These are phyloP conservation scores for Plantago rigida DNA, from an alignment of 305 asterid species.

Conservation along the genomic window DNA sequence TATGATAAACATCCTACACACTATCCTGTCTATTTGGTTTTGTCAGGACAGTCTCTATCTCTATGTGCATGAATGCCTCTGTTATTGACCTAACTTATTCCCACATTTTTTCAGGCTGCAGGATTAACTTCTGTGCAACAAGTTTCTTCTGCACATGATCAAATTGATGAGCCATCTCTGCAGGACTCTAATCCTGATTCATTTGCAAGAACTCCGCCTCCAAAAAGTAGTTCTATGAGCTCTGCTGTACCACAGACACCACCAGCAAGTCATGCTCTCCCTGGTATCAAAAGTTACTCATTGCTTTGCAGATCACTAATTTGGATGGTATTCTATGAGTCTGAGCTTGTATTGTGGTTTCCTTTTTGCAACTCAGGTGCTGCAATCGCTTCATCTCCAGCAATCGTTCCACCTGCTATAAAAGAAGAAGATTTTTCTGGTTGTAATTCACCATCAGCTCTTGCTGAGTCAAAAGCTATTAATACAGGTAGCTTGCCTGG, in stretches of 20 bases:
- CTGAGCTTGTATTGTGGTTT: too few relatives aligned
- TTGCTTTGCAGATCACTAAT: too few relatives aligned
- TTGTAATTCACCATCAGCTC: constrained; percentile 53
- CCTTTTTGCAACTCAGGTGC: constrained; percentile 36
- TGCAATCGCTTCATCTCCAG: constrained; percentile 46
- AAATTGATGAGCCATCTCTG: constrained; percentile 49
- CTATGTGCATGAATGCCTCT: constrained; percentile 25
- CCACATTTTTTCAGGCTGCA: constrained; percentile 40
- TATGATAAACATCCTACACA: constrained; percentile 9
- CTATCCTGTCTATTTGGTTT: constrained; percentile 14
- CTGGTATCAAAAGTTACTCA: constrained; percentile 36
- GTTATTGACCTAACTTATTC: background rate
- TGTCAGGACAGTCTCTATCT: constrained; percentile 7
- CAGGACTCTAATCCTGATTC: constrained; percentile 55
- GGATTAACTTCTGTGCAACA: constrained; percentile 45
- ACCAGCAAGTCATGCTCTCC: constrained; percentile 45
- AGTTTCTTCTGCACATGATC: constrained; percentile 48
- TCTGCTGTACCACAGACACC: constrained; percentile 67
- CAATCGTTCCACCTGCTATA: constrained; percentile 36
- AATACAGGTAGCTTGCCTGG: constrained; percentile 58
- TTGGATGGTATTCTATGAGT: too few relatives aligned
- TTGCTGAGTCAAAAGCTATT: constrained; percentile 20
- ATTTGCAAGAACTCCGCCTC: constrained; percentile 65
- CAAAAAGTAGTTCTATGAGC: constrained; percentile 50
- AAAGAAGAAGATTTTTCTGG: constrained; percentile 71